Conservation (phyloP, 257 asterid genomes). For the Plantago ovata region DNA sequence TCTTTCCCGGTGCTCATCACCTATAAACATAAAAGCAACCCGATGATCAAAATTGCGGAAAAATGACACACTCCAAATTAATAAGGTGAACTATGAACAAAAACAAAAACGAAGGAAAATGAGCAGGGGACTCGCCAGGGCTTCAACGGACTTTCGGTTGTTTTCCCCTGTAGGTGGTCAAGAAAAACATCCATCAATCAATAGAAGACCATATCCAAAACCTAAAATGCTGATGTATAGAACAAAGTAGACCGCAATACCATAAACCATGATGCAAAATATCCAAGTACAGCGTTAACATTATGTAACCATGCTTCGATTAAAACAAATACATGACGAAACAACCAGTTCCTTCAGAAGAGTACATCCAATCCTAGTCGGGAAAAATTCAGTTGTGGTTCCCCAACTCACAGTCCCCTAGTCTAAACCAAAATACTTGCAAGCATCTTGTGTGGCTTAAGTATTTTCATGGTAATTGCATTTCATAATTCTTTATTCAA, state of each 20-base stretch:
- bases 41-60: background rate
- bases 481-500: too few relatives aligned
- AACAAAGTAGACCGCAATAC: too few relatives aligned
- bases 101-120: background rate
- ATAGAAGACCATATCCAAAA: too few relatives aligned
- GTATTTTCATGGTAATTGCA: background rate
- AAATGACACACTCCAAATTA: too few relatives aligned
- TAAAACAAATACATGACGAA: background rate
- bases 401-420: too few relatives aligned
- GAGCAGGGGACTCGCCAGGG: conserved; percentile 42
- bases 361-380: background rate
- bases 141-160: conserved; percentile 62
- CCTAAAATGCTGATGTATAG: too few relatives aligned
- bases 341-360: background rate
- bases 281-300: too few relatives aligned
- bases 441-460: too few relatives aligned
- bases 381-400: too few relatives aligned
- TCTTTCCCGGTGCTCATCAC: conserved; percentile 87
- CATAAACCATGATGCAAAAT: too few relatives aligned
- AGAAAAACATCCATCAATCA: conserved; percentile 9
- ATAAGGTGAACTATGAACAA: background rate
- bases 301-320: background rate
- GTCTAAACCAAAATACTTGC: too few relatives aligned
- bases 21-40: conserved; percentile 23
- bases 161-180: conserved; percentile 45